Evolutionary conservation across 768 basidiomycete genomes (phyloP).

Genomic region (Hydnum rufescens): DNA sequence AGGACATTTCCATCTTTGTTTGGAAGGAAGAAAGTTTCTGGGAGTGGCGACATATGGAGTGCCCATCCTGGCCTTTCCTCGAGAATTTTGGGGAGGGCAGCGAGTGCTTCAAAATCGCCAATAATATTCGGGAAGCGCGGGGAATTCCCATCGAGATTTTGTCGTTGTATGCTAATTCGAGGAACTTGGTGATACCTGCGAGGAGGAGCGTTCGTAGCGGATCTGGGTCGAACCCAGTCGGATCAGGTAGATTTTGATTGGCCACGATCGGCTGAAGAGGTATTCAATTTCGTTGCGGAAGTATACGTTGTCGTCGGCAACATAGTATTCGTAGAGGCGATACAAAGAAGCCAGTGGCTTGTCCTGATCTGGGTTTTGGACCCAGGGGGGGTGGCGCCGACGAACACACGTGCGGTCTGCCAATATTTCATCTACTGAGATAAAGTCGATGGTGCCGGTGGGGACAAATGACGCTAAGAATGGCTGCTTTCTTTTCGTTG

Average conservation of each 20-base stretch:
- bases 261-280: constrained; percentile 12
- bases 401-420: no score
- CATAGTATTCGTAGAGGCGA: constrained; percentile 19
- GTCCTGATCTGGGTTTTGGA: no score
- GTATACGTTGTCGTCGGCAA: constrained; percentile 13
- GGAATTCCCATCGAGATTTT: background rate
- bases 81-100: background rate
- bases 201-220: background rate
- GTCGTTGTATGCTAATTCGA: background rate
- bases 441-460: no score
- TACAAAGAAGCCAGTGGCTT: constrained; percentile 19
- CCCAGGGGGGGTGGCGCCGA: no score
- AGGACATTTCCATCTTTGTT: background rate
- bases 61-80: background rate
- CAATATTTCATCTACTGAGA: no score
- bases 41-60: background rate
- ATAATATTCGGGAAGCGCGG: background rate
- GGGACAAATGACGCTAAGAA: no score
- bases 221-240: background rate
- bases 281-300: constrained; percentile 21
- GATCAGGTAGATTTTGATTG: background rate
- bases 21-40: background rate
- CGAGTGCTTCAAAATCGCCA: background rate
- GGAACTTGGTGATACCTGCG: background rate
- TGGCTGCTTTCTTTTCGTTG: no score